These are phyloP conservation scores for Aspergillus hancockii DNA, from an alignment of 495 filamentous ascomycete genomes.

Conservation along the genomic window DNA sequence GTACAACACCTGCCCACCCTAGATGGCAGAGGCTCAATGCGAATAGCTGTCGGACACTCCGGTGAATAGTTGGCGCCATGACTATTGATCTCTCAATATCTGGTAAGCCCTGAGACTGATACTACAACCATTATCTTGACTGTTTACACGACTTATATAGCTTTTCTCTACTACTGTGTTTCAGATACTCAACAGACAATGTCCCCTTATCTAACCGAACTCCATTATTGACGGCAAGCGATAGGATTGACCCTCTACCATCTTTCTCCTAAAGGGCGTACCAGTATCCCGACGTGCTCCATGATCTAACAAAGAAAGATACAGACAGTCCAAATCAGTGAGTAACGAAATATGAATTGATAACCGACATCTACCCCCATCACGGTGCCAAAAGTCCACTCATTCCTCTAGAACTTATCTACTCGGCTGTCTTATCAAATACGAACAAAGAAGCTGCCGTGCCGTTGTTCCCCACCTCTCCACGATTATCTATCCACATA, in stretches of 20 bases:
- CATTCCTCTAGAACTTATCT: neutral
- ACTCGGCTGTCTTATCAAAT: neutral
- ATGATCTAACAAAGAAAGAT: neutral
- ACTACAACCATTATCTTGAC: neutral
- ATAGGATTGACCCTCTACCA: neutral
- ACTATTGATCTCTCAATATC: neutral
- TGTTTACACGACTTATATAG: neutral
- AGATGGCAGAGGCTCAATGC: slow-evolving; percentile 11
- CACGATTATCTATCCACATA: neutral
- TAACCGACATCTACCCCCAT: neutral
- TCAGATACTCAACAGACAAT: neutral
- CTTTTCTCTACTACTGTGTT: neutral
- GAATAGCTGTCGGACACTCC: slow-evolving; percentile 3
- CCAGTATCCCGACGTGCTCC: too few species aligned
- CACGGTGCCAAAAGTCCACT: neutral
- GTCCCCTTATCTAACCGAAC: neutral
- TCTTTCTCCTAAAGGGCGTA: neutral
- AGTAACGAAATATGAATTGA: neutral
- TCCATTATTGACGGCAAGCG: neutral
- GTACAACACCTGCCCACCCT: neutral
- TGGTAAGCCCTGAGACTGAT: neutral
- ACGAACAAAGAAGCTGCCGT: neutral
- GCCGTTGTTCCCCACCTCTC: neutral
- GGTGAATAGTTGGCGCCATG: neutral
- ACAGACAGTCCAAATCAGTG: neutral